A percentile compares a stretch with the other conserved stretches of the same genome.
These are phyloP conservation scores for Excoecaria agallocha DNA, from an alignment of 345 rosid genomes.

Conservation along the genomic window DNA sequence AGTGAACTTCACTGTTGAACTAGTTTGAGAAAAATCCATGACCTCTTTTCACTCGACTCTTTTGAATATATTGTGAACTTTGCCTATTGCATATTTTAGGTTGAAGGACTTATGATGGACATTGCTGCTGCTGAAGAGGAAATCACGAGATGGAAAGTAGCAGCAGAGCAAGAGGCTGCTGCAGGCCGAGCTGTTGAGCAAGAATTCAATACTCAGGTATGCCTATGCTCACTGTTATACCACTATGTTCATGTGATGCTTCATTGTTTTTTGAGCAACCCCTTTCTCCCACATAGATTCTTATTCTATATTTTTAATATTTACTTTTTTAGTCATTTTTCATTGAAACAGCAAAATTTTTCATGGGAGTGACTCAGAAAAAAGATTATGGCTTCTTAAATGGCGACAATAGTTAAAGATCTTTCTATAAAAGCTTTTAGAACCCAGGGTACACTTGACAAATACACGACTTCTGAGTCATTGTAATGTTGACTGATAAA, in stretches of 20 bases:
- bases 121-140: slow-evolving; percentile 99
- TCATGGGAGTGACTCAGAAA: background rate
- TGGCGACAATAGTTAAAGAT: background rate
- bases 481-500: background rate
- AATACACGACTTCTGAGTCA: background rate
- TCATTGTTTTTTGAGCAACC: background rate
- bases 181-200: slow-evolving; percentile 95
- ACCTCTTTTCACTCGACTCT: no score
- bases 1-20: background rate
- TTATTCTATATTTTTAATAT: background rate
- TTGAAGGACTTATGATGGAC: slow-evolving; percentile 97
- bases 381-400: background rate
- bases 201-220: slow-evolving; percentile 70
- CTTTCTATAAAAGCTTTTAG: background rate
- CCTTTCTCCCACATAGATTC: background rate
- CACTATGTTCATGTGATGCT: background rate
- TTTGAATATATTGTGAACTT: slow-evolving; percentile 5
- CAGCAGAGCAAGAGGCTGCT: slow-evolving; percentile 99
- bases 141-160: slow-evolving; percentile 95
- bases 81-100: slow-evolving; percentile 39
- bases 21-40: background rate
- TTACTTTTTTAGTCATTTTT: background rate
- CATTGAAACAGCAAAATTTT: background rate
- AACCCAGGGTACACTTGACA: background rate
- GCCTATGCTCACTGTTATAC: slow-evolving; percentile 20